Percentiles rank a stretch among this genome's conserved stretches.
Conservation (phyloP, 2,329 filamentous ascomycete species). For the Clarireedia hainanense region DNA sequence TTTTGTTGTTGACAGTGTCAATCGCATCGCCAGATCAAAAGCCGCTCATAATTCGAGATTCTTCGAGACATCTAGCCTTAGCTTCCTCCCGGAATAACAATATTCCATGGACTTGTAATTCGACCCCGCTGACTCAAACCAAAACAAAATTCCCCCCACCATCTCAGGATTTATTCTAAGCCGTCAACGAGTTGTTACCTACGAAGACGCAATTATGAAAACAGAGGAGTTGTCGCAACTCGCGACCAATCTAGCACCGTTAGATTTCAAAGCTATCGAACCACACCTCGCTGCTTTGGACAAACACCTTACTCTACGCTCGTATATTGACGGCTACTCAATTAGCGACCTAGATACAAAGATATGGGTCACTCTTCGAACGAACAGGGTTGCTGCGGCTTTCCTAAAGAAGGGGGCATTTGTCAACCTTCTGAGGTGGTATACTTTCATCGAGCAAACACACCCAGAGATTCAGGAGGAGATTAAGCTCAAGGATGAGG, state of each 20-base stretch:
- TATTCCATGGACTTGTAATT: neutral
- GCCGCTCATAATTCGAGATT: conserved; percentile 2
- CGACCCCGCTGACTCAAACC: conserved; percentile 3
- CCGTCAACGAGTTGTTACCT: neutral
- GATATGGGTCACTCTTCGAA: conserved; percentile 75
- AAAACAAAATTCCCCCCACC: conserved; percentile 10
- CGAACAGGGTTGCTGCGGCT: conserved; percentile 75
- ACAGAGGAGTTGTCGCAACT: conserved; percentile 46
- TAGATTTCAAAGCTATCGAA: conserved; percentile 79
- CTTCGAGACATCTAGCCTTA: conserved; percentile 4
- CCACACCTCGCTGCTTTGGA: conserved; percentile 69
- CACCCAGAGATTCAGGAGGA: conserved; percentile 69
- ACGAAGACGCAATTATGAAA: conserved; percentile 38
- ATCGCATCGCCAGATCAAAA: neutral
- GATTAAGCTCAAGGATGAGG: conserved; percentile 61
- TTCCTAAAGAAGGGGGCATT: conserved; percentile 73
- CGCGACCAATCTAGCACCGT: conserved; percentile 41
- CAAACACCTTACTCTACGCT: conserved; percentile 78
- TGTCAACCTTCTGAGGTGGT: conserved; percentile 78
- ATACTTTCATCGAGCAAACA: conserved; percentile 71
- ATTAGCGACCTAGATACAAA: conserved; percentile 71
- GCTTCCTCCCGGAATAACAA: conserved; percentile 10
- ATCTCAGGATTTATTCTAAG: neutral
- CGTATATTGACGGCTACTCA: conserved; percentile 75
- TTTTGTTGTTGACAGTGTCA: conserved; percentile 13